These are phyloP conservation scores for Boletus sp. DNA, from an alignment of 1,284 basidiomycete species.

Conservation along the genomic window DNA sequence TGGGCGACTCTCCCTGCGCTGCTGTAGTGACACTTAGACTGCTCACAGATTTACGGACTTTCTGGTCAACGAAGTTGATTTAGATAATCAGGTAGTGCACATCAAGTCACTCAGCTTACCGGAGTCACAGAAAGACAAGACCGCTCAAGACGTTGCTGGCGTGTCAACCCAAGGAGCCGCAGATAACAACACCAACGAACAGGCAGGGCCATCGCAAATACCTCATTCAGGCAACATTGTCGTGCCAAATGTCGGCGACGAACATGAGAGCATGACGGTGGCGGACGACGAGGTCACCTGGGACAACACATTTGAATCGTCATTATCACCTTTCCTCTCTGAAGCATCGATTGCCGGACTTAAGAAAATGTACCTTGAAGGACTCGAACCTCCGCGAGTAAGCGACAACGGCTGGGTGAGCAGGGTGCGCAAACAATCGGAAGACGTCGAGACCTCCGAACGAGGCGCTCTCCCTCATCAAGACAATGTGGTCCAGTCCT, in stretches of 20 bases:
- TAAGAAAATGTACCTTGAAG: slow-evolving; percentile 73
- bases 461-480: slow-evolving; percentile 18
- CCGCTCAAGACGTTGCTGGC: slow-evolving; percentile 7
- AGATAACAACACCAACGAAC: neutral
- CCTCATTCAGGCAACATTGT: neutral
- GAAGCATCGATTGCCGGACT: slow-evolving; percentile 57
- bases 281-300: slow-evolving; percentile 44
- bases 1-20: slow-evolving; percentile 32
- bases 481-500: slow-evolving; percentile 30
- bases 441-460: slow-evolving; percentile 24
- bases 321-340: slow-evolving; percentile 61
- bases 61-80: slow-evolving; percentile 84
- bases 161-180: slow-evolving; percentile 2
- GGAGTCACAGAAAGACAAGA: slow-evolving; percentile 41
- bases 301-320: slow-evolving; percentile 57
- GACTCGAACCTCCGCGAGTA: slow-evolving; percentile 62
- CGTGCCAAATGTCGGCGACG: slow-evolving; percentile 2
- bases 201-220: slow-evolving; percentile 8
- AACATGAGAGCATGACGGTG: slow-evolving; percentile 9
- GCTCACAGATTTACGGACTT: slow-evolving; percentile 86
- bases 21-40: slow-evolving; percentile 9
- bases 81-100: slow-evolving; percentile 74
- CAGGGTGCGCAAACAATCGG: slow-evolving; percentile 36
- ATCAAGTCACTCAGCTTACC: slow-evolving; percentile 75
- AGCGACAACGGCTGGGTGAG: slow-evolving; percentile 68